Evolutionary conservation across 305 asterid genomes (phyloP).

Genomic region (Fraxinus angustifolia): DNA sequence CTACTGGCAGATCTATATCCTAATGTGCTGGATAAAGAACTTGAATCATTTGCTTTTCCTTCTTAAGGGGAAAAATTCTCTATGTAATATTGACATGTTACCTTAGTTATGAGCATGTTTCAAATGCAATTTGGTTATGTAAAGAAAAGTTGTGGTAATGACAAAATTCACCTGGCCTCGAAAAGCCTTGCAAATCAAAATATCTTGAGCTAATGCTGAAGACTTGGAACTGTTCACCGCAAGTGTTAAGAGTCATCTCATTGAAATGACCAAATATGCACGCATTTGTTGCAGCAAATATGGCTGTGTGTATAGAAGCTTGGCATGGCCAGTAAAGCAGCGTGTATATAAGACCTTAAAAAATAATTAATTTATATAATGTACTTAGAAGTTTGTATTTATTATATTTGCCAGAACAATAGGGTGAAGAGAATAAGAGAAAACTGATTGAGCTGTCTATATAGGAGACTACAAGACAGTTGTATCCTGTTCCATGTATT

Average conservation of each 20-base stretch:
- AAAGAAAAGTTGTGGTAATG: neutral
- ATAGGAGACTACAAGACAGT: neutral
- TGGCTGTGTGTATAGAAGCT: neutral
- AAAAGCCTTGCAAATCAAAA: neutral
- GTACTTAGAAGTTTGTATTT: neutral
- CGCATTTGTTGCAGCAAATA: neutral
- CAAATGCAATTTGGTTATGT: neutral
- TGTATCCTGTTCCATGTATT: neutral
- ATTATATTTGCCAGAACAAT: neutral
- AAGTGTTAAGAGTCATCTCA: neutral
- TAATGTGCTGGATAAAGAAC: constrained; percentile 12
- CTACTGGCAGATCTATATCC: neutral
- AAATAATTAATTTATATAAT: neutral
- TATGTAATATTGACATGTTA: neutral
- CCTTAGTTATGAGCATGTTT: neutral
- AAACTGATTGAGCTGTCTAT: neutral
- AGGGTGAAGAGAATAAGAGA: neutral
- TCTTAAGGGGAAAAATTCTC: neutral
- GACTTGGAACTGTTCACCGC: neutral
- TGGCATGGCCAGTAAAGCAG: neutral
- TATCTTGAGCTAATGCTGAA: neutral
- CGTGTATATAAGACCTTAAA: neutral
- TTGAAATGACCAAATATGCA: neutral
- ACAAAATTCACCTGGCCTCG: neutral
- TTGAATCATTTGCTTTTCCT: neutral